phyloP scores from a whole-genome alignment of 305 asterid species.

The Nicotiana rustica region DNA sequence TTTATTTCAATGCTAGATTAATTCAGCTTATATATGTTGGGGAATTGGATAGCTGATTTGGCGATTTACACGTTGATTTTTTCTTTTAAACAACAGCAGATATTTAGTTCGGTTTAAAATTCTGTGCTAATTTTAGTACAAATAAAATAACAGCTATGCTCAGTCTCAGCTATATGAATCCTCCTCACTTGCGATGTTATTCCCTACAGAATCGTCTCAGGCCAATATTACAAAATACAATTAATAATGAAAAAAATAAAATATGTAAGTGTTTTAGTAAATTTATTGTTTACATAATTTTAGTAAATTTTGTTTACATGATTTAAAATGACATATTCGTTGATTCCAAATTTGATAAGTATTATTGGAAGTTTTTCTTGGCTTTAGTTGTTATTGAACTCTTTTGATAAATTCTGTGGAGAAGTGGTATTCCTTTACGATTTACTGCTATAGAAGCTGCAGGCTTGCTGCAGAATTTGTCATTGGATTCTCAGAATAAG shows the following conservation, averaged over 20 bases:
- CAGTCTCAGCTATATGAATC: too few relatives aligned
- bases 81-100: neutral
- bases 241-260: too few relatives aligned
- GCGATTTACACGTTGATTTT: neutral
- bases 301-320: neutral
- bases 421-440: slow-evolving; percentile 53
- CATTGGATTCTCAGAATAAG: slow-evolving; percentile 65
- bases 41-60: neutral
- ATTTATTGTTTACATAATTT: neutral
- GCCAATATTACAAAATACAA: too few relatives aligned
- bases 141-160: too few relatives aligned
- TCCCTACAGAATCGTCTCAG: too few relatives aligned
- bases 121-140: neutral
- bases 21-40: neutral
- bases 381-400: neutral
- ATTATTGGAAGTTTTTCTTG: neutral
- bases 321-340: neutral
- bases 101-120: neutral
- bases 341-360: neutral
- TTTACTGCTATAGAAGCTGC: slow-evolving; percentile 57
- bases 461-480: slow-evolving; percentile 63
- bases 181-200: too few relatives aligned
- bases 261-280: too few relatives aligned
- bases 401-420: slow-evolving; percentile 7
- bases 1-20: neutral